A percentile compares a stretch with the other conserved stretches of the same genome.
Evolutionary conservation across 1,284 basidiomycete species (phyloP).

Genomic region (Sporisorium iseilematis-ciliati): DNA sequence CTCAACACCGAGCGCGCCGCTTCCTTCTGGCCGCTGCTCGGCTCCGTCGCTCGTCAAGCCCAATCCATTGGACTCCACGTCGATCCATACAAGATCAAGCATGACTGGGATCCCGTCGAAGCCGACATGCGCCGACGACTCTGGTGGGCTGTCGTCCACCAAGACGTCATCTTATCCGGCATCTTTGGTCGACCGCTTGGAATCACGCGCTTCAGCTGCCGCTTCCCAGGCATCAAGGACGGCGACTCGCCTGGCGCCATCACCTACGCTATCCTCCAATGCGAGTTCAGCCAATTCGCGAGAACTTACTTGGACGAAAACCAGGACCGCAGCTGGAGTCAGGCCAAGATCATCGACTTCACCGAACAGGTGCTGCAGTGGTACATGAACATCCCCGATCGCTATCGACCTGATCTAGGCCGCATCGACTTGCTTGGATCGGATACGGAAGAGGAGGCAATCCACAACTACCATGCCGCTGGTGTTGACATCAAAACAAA

Average conservation of each 20-base stretch:
- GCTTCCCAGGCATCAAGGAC: conserved; percentile 18
- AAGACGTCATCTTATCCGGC: conserved; percentile 44
- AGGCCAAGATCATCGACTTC: conserved; percentile 29
- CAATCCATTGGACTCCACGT: conserved; percentile 50
- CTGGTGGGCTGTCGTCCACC: conserved; percentile 53
- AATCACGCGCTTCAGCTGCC: conserved; percentile 39
- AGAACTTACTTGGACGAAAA: conserved; percentile 40
- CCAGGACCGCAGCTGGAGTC: conserved; percentile 44
- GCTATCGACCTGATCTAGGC: conserved; percentile 41
- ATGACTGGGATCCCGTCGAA: conserved; percentile 39
- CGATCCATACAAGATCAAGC: conserved; percentile 42
- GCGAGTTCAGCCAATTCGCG: conserved; percentile 40
- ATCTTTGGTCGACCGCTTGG: conserved; percentile 52
- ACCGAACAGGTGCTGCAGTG: conserved; percentile 42
- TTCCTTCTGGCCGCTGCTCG: conserved; percentile 49
- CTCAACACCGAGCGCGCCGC: conserved; percentile 48
- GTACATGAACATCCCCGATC: conserved; percentile 38
- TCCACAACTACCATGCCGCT: conserved; percentile 30
- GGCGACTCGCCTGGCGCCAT: not conserved
- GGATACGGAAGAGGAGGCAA: conserved; percentile 22
- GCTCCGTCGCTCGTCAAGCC: conserved; percentile 46
- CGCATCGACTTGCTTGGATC: conserved; percentile 30
- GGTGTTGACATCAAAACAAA: conserved; percentile 46
- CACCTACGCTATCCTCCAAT: conserved; percentile 39
- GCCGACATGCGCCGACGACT: conserved; percentile 37